Percentiles rank a stretch among this genome's conserved stretches.
Conservation (phyloP, 75 land plant species). For the Pseudotsuga menziesii region DNA sequence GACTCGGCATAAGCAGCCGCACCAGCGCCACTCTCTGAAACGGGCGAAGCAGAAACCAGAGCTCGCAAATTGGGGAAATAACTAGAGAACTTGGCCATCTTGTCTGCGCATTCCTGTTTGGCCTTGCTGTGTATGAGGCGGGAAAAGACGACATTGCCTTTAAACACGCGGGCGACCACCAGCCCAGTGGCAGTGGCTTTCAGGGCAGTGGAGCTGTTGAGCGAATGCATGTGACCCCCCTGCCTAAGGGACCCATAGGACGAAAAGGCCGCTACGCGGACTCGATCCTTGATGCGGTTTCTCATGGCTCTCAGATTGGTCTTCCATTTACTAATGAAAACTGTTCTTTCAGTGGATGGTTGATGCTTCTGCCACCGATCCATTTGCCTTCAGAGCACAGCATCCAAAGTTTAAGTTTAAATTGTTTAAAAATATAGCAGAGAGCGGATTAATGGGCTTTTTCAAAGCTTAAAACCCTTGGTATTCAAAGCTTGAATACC, state of each 20-base stretch:
- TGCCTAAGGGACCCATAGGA: constrained; percentile 2
- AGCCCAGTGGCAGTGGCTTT: constrained; percentile 31
- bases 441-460: too few relatives aligned
- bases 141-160: constrained; percentile 31
- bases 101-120: constrained; percentile 26
- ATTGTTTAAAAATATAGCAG: too few relatives aligned
- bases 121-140: constrained; percentile 24
- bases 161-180: constrained; percentile 34
- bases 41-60: neutral
- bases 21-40: neutral
- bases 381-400: neutral
- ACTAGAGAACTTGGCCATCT: constrained; percentile 12
- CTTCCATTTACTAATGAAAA: constrained; percentile 8
- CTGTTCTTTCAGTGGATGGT: neutral
- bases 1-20: neutral
- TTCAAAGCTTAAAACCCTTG: too few relatives aligned
- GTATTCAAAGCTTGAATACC: too few relatives aligned
- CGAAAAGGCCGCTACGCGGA: constrained; percentile 17
- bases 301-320: constrained; percentile 25
- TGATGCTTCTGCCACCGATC: neutral
- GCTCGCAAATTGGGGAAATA: constrained; percentile 8
- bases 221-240: constrained; percentile 21
- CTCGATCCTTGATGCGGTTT: constrained; percentile 27
- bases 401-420: too few relatives aligned
- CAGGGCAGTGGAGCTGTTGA: constrained; percentile 13